Base-by-base conservation (phyloP, 2,329 filamentous ascomycete genomes). In the Calonectria crousiana region DNA sequence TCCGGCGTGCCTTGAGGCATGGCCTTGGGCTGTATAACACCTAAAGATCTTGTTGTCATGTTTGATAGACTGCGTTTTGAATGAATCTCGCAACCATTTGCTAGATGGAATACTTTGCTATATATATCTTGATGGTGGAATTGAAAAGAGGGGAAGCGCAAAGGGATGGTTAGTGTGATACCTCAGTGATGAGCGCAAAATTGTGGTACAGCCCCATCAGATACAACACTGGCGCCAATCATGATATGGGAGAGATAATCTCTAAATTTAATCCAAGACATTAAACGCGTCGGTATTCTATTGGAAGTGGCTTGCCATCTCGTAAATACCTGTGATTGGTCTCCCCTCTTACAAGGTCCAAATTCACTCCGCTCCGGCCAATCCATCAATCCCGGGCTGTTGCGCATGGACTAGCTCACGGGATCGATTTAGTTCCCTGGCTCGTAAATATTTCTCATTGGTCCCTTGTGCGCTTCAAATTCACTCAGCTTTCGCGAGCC, bases 1-100 rank as follows among this genome's bases (percentile, higher is more conserved):
- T 76, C 79, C 0, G 74, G 52, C 0, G 80, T 79, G 3, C 83
- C 82, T 49, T 34, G 16, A 6, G 72, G 72, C 11, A 78, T 11
- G 0, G 76, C 44, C 44, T 70, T 75, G 2, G 73, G 64, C 36
- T 80, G 75, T 14, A 81, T 72, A 6, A 80, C 64, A 18, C 58
- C 69, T 18, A 77, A 41, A 44, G 20, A 20, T n/a, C 32, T 49
- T 47, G 47, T 41, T 32, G 30, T 11, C 20, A 30, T 28, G 1
- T 44, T 30, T 34, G 34, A 47, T 47, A 32, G 3, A 9, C 4
- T 3, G n/a, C 51, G 47, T 30, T 26, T 34, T 30, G 47, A 44
- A 36, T 41, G 20, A 10, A 28, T 6, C 14, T 23, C 28, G 11
- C 18, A 32, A 41, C 28, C 52, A 23, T 28, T 60, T 16, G 20